phyloP scores from a whole-genome alignment of 2,329 filamentous ascomycete species.

The Sporothrix pallida region DNA sequence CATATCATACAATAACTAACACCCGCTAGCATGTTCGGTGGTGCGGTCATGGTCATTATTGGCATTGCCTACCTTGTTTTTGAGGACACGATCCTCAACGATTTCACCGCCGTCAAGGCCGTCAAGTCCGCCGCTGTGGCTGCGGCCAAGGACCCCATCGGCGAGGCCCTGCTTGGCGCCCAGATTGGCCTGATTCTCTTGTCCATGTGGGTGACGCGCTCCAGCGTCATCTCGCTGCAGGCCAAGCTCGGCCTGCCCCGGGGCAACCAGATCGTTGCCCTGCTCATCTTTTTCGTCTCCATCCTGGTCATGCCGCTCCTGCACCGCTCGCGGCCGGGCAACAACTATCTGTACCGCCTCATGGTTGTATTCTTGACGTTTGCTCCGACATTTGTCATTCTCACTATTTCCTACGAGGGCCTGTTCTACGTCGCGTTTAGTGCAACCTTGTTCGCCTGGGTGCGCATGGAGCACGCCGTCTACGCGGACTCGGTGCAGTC shows the following conservation, averaged over 20 bases:
- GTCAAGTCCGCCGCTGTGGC: slow-evolving; percentile 36
- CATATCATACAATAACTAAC: not conserved
- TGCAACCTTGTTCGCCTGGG: slow-evolving; percentile 82
- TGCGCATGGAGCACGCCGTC: slow-evolving; percentile 84
- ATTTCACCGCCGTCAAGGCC: slow-evolving; percentile 47
- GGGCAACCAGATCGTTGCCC: slow-evolving; percentile 87
- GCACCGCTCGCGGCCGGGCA: slow-evolving; percentile 81
- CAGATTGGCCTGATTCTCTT: slow-evolving; percentile 80
- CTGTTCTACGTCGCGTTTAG: slow-evolving; percentile 94
- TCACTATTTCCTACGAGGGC: slow-evolving; percentile 96
- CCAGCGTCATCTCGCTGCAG: slow-evolving; percentile 83
- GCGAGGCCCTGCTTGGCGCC: slow-evolving; percentile 66
- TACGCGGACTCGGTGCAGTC: slow-evolving; percentile 53
- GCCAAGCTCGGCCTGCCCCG: slow-evolving; percentile 82
- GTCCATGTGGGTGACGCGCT: slow-evolving; percentile 83
- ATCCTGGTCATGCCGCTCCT: slow-evolving; percentile 74
- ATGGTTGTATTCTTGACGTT: slow-evolving; percentile 91
- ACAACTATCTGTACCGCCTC: slow-evolving; percentile 87
- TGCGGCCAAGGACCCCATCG: slow-evolving; percentile 52
- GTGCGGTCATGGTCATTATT: slow-evolving; percentile 74
- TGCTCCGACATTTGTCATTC: slow-evolving; percentile 89
- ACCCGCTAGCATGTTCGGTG: slow-evolving; percentile 70
- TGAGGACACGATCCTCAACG: slow-evolving; percentile 66
- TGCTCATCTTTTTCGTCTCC: slow-evolving; percentile 75
- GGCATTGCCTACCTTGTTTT: slow-evolving; percentile 81